A percentile compares a stretch with the other conserved stretches of the same genome.
phyloP scores from a whole-genome alignment of 768 basidiomycete genomes.

The Royoungia palumana region DNA sequence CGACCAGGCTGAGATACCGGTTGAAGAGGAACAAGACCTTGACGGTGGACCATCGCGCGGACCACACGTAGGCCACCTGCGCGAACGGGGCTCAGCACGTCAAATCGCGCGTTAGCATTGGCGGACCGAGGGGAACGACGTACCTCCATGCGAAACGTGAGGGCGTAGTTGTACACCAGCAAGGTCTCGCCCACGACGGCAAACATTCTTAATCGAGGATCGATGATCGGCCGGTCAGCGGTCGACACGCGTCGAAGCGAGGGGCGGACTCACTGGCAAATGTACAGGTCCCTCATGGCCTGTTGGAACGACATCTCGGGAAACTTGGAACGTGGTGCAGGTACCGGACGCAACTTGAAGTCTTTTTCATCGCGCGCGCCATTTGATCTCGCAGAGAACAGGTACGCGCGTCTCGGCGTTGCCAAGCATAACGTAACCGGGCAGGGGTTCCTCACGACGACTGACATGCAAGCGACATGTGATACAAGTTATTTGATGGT shows the following conservation, averaged over 20 bases:
- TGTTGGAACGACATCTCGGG: not conserved
- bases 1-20: constrained; percentile 12
- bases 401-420: too few species aligned
- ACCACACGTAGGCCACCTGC: constrained; percentile 8
- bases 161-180: not conserved
- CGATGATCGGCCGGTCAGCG: not conserved
- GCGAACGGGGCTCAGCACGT: not conserved
- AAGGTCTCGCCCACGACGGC: constrained; percentile 3
- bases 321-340: too few species aligned
- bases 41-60: not conserved
- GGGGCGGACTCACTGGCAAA: not conserved
- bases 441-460: too few species aligned
- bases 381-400: too few species aligned
- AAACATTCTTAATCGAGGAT: not conserved
- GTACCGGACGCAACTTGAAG: too few species aligned
- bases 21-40: constrained; percentile 16
- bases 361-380: too few species aligned
- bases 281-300: not conserved
- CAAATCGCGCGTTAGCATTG: too few species aligned
- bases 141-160: constrained; percentile 16
- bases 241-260: not conserved
- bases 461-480: too few species aligned
- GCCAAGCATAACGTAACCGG: too few species aligned
- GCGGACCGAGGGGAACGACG: too few species aligned
- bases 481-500: too few species aligned